Conservation (phyloP, 2,329 filamentous ascomycete genomes). For the Ophiobolus disseminans region DNA sequence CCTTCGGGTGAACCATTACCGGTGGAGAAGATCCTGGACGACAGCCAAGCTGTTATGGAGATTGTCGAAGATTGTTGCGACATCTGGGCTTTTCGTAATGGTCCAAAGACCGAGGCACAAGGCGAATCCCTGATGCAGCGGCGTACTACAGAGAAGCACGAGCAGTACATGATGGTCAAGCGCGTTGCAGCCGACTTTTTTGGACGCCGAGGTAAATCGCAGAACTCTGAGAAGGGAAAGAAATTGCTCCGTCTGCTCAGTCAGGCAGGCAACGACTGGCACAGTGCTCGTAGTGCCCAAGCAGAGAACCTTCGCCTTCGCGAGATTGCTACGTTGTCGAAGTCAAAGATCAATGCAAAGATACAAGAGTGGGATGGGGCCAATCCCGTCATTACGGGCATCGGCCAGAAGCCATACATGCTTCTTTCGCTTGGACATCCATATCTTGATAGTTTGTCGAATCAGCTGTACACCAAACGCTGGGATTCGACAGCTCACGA, state of each 20-base stretch:
- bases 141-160: conserved; percentile 8
- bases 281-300: conserved; percentile 6
- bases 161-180: conserved; percentile 12
- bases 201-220: conserved; percentile 1
- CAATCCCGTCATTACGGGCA: not conserved
- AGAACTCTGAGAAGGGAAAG: conserved; percentile 7
- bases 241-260: conserved; percentile 10
- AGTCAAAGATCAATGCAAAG: conserved; percentile 6
- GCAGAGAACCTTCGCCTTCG: conserved; percentile 8
- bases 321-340: conserved; percentile 2
- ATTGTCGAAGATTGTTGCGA: conserved; percentile 25
- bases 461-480: conserved; percentile 7
- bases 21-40: conserved; percentile 12
- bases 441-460: conserved; percentile 16
- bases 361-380: conserved; percentile 7
- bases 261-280: conserved; percentile 8
- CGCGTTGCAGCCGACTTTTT: conserved; percentile 16
- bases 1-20: conserved; percentile 5
- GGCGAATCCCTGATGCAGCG: conserved; percentile 10
- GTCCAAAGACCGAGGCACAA: conserved; percentile 4
- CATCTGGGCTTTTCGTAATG: conserved; percentile 25
- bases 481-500: conserved; percentile 14
- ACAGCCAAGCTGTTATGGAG: conserved; percentile 16
- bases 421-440: conserved; percentile 20
- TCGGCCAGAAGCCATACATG: conserved; percentile 11